phyloP scores from a whole-genome alignment of 768 basidiomycete species.

The Boletus subcaerulescens region DNA sequence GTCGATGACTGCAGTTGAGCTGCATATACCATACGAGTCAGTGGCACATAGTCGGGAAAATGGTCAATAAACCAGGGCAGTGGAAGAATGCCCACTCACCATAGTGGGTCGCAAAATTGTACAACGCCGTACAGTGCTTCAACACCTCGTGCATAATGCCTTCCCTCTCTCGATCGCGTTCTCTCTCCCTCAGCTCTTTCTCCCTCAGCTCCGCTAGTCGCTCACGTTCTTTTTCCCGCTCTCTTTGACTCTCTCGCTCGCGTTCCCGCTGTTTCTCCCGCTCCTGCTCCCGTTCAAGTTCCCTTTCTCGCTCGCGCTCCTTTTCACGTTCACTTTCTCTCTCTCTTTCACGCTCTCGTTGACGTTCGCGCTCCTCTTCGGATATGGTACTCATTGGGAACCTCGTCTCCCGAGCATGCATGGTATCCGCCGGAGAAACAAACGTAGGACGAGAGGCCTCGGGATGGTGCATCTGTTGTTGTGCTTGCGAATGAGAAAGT shows the following conservation, averaged over 20 bases:
- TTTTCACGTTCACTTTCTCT: conserved; percentile 18
- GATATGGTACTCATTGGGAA: conserved; percentile 7
- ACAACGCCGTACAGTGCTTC: conserved; percentile 57
- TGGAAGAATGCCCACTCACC: conserved; percentile 39
- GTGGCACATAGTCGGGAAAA: background rate
- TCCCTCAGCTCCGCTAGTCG: conserved; percentile 20
- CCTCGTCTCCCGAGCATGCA: conserved; percentile 26
- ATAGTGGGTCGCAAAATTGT: conserved; percentile 64
- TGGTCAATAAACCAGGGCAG: background rate
- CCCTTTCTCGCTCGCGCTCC: conserved; percentile 22
- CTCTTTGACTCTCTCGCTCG: conserved; percentile 22
- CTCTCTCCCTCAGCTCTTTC: conserved; percentile 24
- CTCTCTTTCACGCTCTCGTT: conserved; percentile 21
- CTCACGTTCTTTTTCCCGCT: conserved; percentile 24
- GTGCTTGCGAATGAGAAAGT: conserved; percentile 25
- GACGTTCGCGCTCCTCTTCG: conserved; percentile 23
- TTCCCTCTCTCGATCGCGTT: conserved; percentile 21
- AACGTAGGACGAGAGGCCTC: conserved; percentile 23
- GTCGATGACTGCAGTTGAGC: conserved; percentile 40
- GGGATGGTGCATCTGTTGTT: conserved; percentile 25
- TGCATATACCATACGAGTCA: conserved; percentile 9
- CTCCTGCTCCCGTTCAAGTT: conserved; percentile 18
- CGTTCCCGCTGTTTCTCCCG: conserved; percentile 19
- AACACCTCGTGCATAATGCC: conserved; percentile 24
- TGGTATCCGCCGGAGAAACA: conserved; percentile 29